Conservation (phyloP, 768 basidiomycete species). For the Lentinula sp. region DNA sequence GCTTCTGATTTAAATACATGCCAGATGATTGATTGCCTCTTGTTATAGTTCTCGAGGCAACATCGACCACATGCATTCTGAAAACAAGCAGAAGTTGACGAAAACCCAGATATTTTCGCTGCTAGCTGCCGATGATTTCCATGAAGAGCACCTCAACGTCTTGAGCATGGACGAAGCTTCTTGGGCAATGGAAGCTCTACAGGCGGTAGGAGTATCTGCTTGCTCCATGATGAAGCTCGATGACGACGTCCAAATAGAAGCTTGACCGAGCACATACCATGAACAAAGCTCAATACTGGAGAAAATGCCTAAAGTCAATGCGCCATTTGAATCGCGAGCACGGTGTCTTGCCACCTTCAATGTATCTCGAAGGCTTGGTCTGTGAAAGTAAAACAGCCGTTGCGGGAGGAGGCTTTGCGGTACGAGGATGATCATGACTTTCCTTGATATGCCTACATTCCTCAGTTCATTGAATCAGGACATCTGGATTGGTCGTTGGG, state of each 20-base stretch:
- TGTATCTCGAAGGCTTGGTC: not conserved
- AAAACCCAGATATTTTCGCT: not conserved
- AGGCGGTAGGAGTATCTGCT: not conserved
- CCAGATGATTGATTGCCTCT: too few species aligned
- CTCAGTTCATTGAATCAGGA: not conserved
- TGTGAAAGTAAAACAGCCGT: not conserved
- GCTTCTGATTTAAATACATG: too few species aligned
- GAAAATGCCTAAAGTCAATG: not conserved
- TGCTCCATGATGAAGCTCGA: not conserved
- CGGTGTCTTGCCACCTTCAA: not conserved
- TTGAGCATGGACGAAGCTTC: not conserved
- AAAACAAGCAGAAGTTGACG: not conserved
- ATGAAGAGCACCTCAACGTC: not conserved
- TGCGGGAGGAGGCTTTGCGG: constrained; percentile 4
- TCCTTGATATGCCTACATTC: not conserved
- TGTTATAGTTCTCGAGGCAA: too few species aligned
- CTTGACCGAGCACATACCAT: not conserved
- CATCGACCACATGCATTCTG: too few species aligned
- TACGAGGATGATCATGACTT: not conserved
- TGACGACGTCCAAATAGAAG: not conserved
- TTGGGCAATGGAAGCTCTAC: not conserved
- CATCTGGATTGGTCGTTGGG: constrained; percentile 5
- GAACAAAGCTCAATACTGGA: not conserved
- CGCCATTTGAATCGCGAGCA: not conserved
- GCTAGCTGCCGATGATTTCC: not conserved